These are phyloP conservation scores for Malus domestica DNA, from an alignment of 306 rosid genomes.

Conservation along the genomic window ASM211411v1 NC_041802.1:29347501-29348000, in stretches of 20 bases:
- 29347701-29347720: slow-evolving; percentile 74
- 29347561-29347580: background rate
- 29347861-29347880: slow-evolving; percentile 80
- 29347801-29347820: slow-evolving; percentile 9
- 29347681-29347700: slow-evolving; percentile 92
- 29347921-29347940: background rate
- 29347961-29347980: slow-evolving; percentile 54
- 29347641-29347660: background rate
- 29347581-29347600: background rate
- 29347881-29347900: slow-evolving; percentile 40
- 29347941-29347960: slow-evolving; percentile 12
- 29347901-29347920: slow-evolving; percentile 20
- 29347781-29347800: slow-evolving; percentile 14
- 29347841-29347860: slow-evolving; percentile 73
- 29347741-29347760: slow-evolving; percentile 59
- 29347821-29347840: slow-evolving; percentile 66
- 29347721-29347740: slow-evolving; percentile 80
- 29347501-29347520: background rate
- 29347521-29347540: background rate
- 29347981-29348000: slow-evolving; percentile 88
- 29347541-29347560: slow-evolving; percentile 5
- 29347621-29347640: slow-evolving; percentile 10
- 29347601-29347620: slow-evolving; percentile 4
- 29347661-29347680: slow-evolving; percentile 97
- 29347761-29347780: slow-evolving; percentile 20